phyloP scores from a whole-genome alignment of 257 asterid genomes.

The Salvia splendens region DNA sequence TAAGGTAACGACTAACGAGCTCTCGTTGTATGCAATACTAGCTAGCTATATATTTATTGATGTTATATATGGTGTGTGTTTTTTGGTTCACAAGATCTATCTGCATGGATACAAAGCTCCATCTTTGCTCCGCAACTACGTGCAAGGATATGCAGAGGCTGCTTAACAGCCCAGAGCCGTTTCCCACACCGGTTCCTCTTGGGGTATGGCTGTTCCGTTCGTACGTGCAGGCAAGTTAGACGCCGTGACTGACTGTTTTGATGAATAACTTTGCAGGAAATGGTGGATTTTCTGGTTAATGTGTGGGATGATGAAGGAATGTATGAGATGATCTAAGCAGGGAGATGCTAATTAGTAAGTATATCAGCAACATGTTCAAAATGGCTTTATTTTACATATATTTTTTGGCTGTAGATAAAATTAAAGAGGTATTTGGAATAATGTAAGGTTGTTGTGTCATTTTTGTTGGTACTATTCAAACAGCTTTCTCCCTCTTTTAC shows the following conservation, averaged over 20 bases:
- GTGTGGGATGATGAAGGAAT: slow-evolving; percentile 49
- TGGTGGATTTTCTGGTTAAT: slow-evolving; percentile 45
- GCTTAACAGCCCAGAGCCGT: slow-evolving; percentile 55
- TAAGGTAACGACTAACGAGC: slow-evolving; percentile 42
- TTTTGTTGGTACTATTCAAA: slow-evolving; percentile 1
- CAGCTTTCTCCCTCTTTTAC: neutral
- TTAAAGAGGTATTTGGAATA: neutral
- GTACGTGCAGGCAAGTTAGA: neutral
- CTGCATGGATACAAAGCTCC: slow-evolving; percentile 40
- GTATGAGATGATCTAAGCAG: slow-evolving; percentile 30
- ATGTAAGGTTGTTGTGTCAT: neutral
- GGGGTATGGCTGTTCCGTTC: slow-evolving; percentile 43
- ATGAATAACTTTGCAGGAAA: slow-evolving; percentile 37
- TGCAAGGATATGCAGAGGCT: slow-evolving; percentile 52
- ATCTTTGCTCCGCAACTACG: slow-evolving; percentile 56
- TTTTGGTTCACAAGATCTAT: slow-evolving; percentile 36
- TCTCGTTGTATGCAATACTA: too few species aligned
- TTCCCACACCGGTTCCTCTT: slow-evolving; percentile 60
- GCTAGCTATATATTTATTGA: too few species aligned
- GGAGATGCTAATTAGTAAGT: neutral
- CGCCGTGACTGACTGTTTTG: slow-evolving; percentile 8
- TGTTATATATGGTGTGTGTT: neutral
- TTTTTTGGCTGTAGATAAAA: slow-evolving; percentile 13
- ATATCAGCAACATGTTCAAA: neutral
- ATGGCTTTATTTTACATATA: neutral